Conservation (phyloP, 495 filamentous ascomycete genomes). For the Oidiodendron maius region DNA sequence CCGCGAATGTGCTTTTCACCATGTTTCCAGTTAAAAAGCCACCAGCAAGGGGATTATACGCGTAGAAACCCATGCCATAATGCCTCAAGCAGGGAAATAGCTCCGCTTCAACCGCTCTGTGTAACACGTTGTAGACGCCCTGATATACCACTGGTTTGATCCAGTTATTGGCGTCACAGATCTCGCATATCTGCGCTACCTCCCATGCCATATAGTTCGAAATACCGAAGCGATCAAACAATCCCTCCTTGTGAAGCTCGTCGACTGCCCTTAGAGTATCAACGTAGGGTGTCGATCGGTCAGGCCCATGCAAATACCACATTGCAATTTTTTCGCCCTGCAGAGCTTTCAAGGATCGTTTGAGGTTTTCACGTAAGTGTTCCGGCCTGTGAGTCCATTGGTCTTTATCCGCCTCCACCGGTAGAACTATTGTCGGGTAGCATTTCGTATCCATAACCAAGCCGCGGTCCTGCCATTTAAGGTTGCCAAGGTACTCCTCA, state of each 20-base stretch:
- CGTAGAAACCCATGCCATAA: constrained; percentile 44
- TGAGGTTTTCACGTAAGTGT: constrained; percentile 3
- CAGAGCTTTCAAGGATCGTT: constrained; percentile 18
- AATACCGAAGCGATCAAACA: constrained; percentile 39
- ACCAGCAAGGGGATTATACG: constrained; percentile 46
- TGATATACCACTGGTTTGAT: constrained; percentile 58
- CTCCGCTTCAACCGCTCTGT: constrained; percentile 41
- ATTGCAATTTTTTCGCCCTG: constrained; percentile 33
- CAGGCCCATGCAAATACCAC: constrained; percentile 47
- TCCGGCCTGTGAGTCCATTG: not conserved
- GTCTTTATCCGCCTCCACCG: not conserved
- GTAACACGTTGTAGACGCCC: constrained; percentile 60
- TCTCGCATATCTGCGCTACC: constrained; percentile 43
- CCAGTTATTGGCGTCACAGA: constrained; percentile 44
- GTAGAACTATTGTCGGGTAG: constrained; percentile 27
- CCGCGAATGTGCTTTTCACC: constrained; percentile 43
- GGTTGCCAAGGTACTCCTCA: constrained; percentile 40
- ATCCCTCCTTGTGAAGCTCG: constrained; percentile 39
- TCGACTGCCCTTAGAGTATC: constrained; percentile 45
- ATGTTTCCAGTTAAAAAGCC: constrained; percentile 50
- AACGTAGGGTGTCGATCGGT: constrained; percentile 40
- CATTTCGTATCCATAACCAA: constrained; percentile 49
- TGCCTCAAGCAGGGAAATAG: constrained; percentile 44
- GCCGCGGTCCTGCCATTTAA: constrained; percentile 40
- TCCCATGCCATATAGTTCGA: constrained; percentile 46